Conservation (phyloP, 805 yeast species). For the Lachancea mirantina region DNA sequence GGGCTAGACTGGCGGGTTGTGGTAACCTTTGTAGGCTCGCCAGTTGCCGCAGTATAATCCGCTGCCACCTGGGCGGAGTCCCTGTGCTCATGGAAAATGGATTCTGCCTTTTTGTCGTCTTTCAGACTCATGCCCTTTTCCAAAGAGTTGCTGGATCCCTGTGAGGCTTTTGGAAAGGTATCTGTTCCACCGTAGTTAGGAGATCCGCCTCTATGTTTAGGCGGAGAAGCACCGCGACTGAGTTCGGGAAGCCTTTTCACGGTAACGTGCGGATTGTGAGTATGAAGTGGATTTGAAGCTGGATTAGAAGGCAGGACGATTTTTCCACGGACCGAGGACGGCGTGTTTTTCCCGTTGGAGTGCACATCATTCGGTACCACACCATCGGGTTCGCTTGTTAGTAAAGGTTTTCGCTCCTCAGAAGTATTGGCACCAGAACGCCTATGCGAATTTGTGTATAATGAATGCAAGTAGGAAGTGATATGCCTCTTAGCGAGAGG, state of each 20-base stretch:
- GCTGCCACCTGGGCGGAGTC: constrained; percentile 4
- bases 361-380: no score
- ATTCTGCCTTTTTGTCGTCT: not conserved
- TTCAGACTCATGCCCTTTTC: not conserved
- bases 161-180: constrained; percentile 1
- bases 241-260: constrained; percentile 46
- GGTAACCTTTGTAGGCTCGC: constrained; percentile 6
- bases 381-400: constrained; percentile 1
- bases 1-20: constrained; percentile 6
- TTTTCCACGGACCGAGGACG: constrained; percentile 1
- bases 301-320: constrained; percentile 39
- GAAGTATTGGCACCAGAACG: constrained; percentile 6
- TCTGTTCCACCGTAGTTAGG: constrained; percentile 7
- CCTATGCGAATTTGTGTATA: constrained; percentile 41
- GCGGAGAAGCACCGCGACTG: not conserved
- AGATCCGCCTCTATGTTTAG: constrained; percentile 1
- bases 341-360: not conserved
- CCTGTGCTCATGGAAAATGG: constrained; percentile 3
- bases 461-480: constrained; percentile 57
- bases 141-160: not conserved
- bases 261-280: constrained; percentile 57
- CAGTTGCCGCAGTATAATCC: constrained; percentile 5
- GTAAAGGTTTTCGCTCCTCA: constrained; percentile 6
- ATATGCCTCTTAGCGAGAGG: constrained; percentile 65
- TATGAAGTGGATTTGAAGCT: constrained; percentile 63